phyloP scores from a whole-genome alignment of 2,329 filamentous ascomycete genomes.

The Fusarium transvaalense region DNA sequence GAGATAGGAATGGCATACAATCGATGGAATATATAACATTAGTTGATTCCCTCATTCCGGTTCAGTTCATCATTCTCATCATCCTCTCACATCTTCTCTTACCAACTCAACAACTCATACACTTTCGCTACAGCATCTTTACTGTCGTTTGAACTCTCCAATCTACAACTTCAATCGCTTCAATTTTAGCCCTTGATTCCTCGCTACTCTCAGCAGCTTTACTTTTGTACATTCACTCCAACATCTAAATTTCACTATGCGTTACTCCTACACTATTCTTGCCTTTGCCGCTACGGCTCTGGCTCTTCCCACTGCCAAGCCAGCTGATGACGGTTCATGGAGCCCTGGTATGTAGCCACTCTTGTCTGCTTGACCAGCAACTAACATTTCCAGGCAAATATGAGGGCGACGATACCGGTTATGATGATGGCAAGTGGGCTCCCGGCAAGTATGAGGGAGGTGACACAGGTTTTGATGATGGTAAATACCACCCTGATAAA shows the following conservation, averaged over 20 bases:
- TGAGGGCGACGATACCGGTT: slow-evolving; percentile 7
- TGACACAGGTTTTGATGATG: slow-evolving; percentile 8
- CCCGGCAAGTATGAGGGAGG: slow-evolving; percentile 34
- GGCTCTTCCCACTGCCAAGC: slow-evolving; percentile 39
- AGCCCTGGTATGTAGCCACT: not conserved
- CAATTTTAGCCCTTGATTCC: not conserved
- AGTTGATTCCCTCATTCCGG: not conserved
- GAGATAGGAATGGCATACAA: rapidly evolving
- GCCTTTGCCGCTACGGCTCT: slow-evolving; percentile 43
- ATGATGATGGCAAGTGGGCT: slow-evolving; percentile 24
- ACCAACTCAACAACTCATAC: slow-evolving; percentile 5
- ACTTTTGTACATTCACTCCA: not conserved
- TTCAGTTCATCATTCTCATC: slow-evolving; percentile 22
- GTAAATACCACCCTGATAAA: slow-evolving; percentile 6
- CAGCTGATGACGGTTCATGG: slow-evolving; percentile 35
- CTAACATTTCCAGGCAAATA: slow-evolving; percentile 23
- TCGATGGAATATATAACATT: slow-evolving; percentile 25
- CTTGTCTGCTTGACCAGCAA: rapidly evolving
- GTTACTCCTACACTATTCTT: slow-evolving; percentile 40
- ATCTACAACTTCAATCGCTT: slow-evolving; percentile 3
- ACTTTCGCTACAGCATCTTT: slow-evolving; percentile 10
- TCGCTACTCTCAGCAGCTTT: not conserved
- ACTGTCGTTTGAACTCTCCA: not conserved
- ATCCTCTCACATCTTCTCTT: slow-evolving; percentile 17
- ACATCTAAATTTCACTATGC: slow-evolving; percentile 21